phyloP scores from a whole-genome alignment of 352 stramenopile genomes.

The Plasmopara muralis region DNA sequence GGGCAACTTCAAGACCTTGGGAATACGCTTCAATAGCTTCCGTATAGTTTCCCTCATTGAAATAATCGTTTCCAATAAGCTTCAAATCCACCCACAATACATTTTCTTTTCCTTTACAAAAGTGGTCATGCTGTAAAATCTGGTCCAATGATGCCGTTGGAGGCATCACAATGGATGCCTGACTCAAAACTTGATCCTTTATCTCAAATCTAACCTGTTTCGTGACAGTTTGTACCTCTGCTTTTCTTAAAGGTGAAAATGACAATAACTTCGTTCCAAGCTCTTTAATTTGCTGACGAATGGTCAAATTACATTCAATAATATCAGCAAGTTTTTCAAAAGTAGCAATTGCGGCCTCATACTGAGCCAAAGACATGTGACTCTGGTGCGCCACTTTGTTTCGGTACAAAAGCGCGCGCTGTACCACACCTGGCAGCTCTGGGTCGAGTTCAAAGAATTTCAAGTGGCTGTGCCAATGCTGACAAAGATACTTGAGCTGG shows the following conservation, averaged over 20 bases:
- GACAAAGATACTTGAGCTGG: slow-evolving; percentile 33
- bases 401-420: slow-evolving; percentile 24
- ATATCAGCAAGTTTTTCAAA: slow-evolving; percentile 31
- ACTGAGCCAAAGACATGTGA: slow-evolving; percentile 23
- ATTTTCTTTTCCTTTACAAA: slow-evolving; percentile 19
- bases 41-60: slow-evolving; percentile 27
- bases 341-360: slow-evolving; percentile 27
- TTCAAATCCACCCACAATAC: slow-evolving; percentile 28
- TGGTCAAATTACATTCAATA: slow-evolving; percentile 25
- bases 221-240: neutral
- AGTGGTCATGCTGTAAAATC: slow-evolving; percentile 23
- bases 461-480: slow-evolving; percentile 37
- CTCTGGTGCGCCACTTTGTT: slow-evolving; percentile 39
- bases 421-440: slow-evolving; percentile 25
- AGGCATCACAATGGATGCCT: slow-evolving; percentile 1
- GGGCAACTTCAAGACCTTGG: slow-evolving; percentile 19
- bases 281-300: slow-evolving; percentile 25
- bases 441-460: slow-evolving; percentile 18
- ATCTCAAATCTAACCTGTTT: slow-evolving; percentile 1
- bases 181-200: neutral
- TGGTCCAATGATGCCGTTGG: slow-evolving; percentile 16
- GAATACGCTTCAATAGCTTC: slow-evolving; percentile 29
- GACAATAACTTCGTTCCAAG: slow-evolving; percentile 27
- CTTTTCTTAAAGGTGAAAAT: slow-evolving; percentile 10
- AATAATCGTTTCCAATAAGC: slow-evolving; percentile 29